These are phyloP conservation scores for Medicago ruthenica DNA, from an alignment of 306 rosid species.

Conservation along the genomic window DNA sequence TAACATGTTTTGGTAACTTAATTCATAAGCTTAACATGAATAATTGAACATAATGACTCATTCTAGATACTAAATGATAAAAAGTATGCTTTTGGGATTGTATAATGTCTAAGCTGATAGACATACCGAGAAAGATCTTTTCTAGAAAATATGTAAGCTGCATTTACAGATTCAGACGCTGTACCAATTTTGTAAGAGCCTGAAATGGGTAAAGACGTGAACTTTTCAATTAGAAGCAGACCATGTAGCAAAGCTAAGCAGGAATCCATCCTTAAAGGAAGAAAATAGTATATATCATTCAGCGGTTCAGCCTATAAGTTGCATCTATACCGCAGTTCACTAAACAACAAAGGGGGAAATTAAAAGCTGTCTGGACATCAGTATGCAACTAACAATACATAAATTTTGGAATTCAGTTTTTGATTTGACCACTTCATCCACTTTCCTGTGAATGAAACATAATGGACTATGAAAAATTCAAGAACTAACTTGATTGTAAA, in stretches of 20 bases:
- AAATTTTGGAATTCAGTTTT: conserved; percentile 23
- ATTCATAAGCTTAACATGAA: conserved; percentile 24
- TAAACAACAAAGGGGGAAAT: conserved; percentile 10
- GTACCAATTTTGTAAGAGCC: conserved; percentile 67
- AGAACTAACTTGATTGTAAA: background rate
- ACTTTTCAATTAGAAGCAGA: conserved; percentile 29
- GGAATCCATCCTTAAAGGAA: conserved; percentile 31
- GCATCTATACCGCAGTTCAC: conserved; percentile 24
- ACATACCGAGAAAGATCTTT: conserved; percentile 84
- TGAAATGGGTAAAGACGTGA: conserved; percentile 56
- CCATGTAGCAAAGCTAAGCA: conserved; percentile 8
- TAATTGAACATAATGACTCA: conserved; percentile 6
- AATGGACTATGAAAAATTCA: conserved; percentile 17
- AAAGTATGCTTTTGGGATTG: conserved; percentile 9
- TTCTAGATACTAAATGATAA: conserved; percentile 10
- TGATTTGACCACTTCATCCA: conserved; percentile 33
- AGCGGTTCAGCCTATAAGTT: conserved; percentile 14
- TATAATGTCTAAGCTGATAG: conserved; percentile 26
- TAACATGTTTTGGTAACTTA: conserved; percentile 14
- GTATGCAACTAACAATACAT: conserved; percentile 11
- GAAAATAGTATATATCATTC: background rate
- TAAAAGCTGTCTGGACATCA: conserved; percentile 4
- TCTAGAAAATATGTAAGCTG: conserved; percentile 81
- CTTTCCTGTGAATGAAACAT: conserved; percentile 26
- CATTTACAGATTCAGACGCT: conserved; percentile 68